These are phyloP conservation scores for Fraxinus albicans DNA, from an alignment of 305 asterid genomes.

Conservation along the genomic window DNA sequence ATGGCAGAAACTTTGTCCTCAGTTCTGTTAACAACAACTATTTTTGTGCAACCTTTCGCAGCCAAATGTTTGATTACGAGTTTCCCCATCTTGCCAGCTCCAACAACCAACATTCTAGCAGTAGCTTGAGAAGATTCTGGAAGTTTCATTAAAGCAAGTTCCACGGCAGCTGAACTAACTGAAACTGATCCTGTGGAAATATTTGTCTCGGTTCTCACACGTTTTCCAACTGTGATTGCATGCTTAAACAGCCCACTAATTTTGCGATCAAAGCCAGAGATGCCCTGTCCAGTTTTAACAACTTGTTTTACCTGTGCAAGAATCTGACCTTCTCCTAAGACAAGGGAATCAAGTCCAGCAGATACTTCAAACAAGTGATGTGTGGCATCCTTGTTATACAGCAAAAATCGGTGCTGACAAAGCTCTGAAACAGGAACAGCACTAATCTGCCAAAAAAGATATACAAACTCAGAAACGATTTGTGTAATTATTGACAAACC, in stretches of 20 bases:
- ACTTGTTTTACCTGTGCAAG: constrained; percentile 94
- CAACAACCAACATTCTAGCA: constrained; percentile 66
- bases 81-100: constrained; percentile 97
- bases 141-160: constrained; percentile 82
- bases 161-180: constrained; percentile 95
- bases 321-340: constrained; percentile 93
- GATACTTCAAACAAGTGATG: constrained; percentile 81
- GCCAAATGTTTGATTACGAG: constrained; percentile 83
- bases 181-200: constrained; percentile 87
- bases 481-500: constrained; percentile 6
- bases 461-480: constrained; percentile 2
- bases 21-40: constrained; percentile 75
- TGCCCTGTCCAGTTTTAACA: constrained; percentile 70
- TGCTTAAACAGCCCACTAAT: constrained; percentile 76
- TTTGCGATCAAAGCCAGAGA: constrained; percentile 75
- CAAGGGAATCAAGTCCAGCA: constrained; percentile 89
- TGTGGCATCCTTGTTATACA: constrained; percentile 66
- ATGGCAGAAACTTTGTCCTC: constrained; percentile 69
- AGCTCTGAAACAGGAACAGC: constrained; percentile 75
- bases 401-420: constrained; percentile 57
- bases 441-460: constrained; percentile 54
- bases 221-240: constrained; percentile 83
- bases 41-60: constrained; percentile 71
- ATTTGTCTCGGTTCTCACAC: constrained; percentile 82
- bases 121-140: constrained; percentile 50